Conservation (phyloP, 768 basidiomycete genomes). For the Omphalotus guepiniiformis region DNA sequence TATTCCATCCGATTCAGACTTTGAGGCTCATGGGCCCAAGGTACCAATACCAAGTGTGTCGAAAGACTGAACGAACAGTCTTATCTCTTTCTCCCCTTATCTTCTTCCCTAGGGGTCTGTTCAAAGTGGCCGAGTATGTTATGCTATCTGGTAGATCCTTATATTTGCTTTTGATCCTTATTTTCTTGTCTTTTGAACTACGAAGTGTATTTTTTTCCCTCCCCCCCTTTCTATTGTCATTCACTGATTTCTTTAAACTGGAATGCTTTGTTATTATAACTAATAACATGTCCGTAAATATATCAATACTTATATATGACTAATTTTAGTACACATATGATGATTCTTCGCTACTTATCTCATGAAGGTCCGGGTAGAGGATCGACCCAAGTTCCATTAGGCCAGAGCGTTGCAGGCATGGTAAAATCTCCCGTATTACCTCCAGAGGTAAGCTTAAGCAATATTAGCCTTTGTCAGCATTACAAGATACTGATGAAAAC, state of each 20-base stretch:
- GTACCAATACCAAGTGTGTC: neutral
- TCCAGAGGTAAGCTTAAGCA: conserved; percentile 41
- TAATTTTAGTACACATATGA: no score
- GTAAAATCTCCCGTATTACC: conserved; percentile 70
- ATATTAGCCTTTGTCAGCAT: conserved; percentile 1
- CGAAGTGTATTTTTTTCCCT: neutral
- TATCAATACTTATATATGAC: neutral
- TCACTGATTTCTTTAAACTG: conserved; percentile 7
- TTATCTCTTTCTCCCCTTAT: neutral
- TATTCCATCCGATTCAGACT: conserved; percentile 1
- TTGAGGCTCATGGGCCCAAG: neutral
- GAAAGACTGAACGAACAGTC: neutral
- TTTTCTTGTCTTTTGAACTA: conserved; percentile 1
- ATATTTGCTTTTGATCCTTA: conserved; percentile 5
- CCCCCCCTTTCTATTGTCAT: neutral
- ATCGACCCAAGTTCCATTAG: conserved; percentile 81
- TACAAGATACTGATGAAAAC: conserved; percentile 22
- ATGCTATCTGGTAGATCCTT: conserved; percentile 2
- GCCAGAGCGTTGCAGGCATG: conserved; percentile 68
- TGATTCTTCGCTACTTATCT: no score
- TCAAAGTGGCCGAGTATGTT: neutral
- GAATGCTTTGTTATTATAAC: conserved; percentile 5
- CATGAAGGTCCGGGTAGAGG: conserved; percentile 68
- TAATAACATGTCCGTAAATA: conserved; percentile 6
- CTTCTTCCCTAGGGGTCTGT: conserved; percentile 1